These are phyloP conservation scores for Trypanosoma conorhini DNA, from an alignment of 208 protist species.

Conservation along the genomic window DNA sequence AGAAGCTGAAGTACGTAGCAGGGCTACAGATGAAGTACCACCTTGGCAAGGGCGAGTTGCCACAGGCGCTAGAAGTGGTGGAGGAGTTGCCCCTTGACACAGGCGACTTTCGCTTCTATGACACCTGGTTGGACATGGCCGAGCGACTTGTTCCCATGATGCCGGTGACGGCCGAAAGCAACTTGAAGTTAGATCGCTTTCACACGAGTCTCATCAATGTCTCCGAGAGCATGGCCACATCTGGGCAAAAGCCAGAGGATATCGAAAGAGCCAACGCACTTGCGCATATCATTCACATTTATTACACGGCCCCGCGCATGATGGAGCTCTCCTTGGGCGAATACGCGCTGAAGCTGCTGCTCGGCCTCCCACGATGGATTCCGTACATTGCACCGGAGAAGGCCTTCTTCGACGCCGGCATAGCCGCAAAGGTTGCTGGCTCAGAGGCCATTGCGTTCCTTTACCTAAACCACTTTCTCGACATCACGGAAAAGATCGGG, in stretches of 20 bases:
- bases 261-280: slow-evolving; percentile 69
- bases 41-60: slow-evolving; percentile 53
- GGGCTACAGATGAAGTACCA: slow-evolving; percentile 79
- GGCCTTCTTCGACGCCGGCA: slow-evolving; percentile 97
- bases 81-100: slow-evolving; percentile 60
- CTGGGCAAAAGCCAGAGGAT: slow-evolving; percentile 84
- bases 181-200: slow-evolving; percentile 52
- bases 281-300: slow-evolving; percentile 79
- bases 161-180: slow-evolving; percentile 33
- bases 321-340: slow-evolving; percentile 67
- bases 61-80: slow-evolving; percentile 65
- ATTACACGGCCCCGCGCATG: slow-evolving; percentile 73
- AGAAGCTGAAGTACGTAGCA: slow-evolving; percentile 74
- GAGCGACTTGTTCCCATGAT: slow-evolving; percentile 54
- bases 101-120: slow-evolving; percentile 91
- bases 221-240: slow-evolving; percentile 66
- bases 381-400: slow-evolving; percentile 93
- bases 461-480: slow-evolving; percentile 96
- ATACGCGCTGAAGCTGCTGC: slow-evolving; percentile 81
- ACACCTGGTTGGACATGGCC: slow-evolving; percentile 72
- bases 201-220: slow-evolving; percentile 70
- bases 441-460: slow-evolving; percentile 90
- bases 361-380: slow-evolving; percentile 93
- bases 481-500: slow-evolving; percentile 94
- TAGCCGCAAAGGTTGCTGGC: slow-evolving; percentile 73